These are phyloP conservation scores for Dactylonectria estremocensis DNA, from an alignment of 2,329 filamentous ascomycete species.

Conservation along the genomic window DNA sequence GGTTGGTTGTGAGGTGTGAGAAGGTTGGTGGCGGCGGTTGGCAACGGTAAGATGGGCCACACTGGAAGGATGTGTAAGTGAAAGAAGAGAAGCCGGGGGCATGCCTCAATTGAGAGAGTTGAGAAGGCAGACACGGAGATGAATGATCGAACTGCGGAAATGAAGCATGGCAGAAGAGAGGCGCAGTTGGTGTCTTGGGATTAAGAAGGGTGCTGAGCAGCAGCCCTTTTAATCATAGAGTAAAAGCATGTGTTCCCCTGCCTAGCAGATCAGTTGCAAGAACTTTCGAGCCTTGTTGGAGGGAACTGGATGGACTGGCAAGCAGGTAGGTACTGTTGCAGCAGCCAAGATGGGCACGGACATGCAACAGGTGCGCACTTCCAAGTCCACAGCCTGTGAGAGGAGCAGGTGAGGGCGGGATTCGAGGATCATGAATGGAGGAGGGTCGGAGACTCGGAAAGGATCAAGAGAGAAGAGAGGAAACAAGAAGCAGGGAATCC, in stretches of 20 bases:
- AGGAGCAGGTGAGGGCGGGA: conserved; percentile 15
- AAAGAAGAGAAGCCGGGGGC: background rate
- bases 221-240: conserved; percentile 20
- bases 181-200: conserved; percentile 9
- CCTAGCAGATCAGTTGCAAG: conserved; percentile 7
- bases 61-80: background rate
- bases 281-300: conserved; percentile 20
- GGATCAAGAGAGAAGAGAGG: conserved; percentile 14
- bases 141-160: background rate
- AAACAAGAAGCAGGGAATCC: conserved; percentile 20
- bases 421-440: conserved; percentile 20
- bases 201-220: conserved; percentile 8
- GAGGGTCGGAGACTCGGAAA: background rate
- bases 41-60: background rate
- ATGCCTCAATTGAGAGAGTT: background rate
- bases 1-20: conserved; percentile 20
- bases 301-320: conserved; percentile 19
- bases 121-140: background rate
- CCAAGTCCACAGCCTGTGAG: conserved; percentile 11
- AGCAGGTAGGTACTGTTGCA: conserved; percentile 15
- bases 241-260: conserved; percentile 16
- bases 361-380: conserved; percentile 15
- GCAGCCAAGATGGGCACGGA: conserved; percentile 13
- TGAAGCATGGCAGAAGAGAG: background rate
- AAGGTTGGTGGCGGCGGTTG: conserved; percentile 7